Percentiles rank a stretch among this genome's conserved stretches.
Conservation (phyloP, 2,329 filamentous ascomycete species). For the Fusarium pseudonygamai region DNA sequence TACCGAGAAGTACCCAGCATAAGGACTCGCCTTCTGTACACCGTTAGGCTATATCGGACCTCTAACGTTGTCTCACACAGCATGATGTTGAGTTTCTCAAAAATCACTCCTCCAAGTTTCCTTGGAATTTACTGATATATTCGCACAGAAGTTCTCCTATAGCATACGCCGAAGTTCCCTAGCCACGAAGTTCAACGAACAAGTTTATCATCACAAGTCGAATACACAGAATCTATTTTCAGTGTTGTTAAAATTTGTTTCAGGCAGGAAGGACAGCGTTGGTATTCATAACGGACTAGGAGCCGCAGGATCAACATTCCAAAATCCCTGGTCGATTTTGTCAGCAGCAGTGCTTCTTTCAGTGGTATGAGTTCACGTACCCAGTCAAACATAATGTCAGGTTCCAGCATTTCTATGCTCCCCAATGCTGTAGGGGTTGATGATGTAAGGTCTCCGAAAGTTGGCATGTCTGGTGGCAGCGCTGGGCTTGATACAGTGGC, state of each 20-base stretch:
- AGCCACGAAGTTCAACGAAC: not conserved
- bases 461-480: not conserved
- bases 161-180: not conserved
- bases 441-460: not conserved
- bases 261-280: not conserved
- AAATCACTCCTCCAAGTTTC: fast-evolving
- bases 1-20: not conserved
- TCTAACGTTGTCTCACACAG: not conserved
- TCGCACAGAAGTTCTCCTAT: not conserved
- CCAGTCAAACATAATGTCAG: not conserved
- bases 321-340: not conserved
- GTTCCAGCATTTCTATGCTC: not conserved
- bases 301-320: not conserved
- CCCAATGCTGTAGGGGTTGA: not conserved
- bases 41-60: not conserved
- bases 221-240: not conserved
- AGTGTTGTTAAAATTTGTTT: not conserved
- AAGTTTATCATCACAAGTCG: not conserved
- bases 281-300: not conserved
- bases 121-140: not conserved
- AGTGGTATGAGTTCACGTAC: not conserved
- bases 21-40: not conserved
- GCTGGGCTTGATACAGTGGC: fast-evolving
- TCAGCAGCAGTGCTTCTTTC: not conserved
- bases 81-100: fast-evolving